phyloP scores from a whole-genome alignment of 768 basidiomycete species.

The Agaricus blazei region DNA sequence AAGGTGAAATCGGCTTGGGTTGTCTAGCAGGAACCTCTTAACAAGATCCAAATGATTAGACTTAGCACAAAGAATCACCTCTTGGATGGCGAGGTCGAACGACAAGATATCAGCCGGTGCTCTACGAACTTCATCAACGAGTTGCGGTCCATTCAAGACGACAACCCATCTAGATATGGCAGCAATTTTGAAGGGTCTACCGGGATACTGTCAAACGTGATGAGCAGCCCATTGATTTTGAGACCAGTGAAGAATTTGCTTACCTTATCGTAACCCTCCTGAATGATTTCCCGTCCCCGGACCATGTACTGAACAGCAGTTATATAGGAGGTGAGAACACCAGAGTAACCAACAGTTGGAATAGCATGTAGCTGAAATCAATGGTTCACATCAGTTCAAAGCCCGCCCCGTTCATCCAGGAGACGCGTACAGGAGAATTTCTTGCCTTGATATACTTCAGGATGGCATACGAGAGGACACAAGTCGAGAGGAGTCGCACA shows the following conservation, averaged over 20 bases:
- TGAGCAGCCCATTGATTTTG: neutral
- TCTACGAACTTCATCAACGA: constrained; percentile 35
- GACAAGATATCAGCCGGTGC: constrained; percentile 34
- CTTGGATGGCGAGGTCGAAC: constrained; percentile 19
- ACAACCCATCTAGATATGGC: constrained; percentile 32
- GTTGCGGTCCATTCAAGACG: constrained; percentile 22
- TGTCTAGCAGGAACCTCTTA: constrained; percentile 9
- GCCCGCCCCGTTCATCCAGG: neutral
- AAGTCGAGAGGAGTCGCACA: neutral
- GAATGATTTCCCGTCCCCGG: constrained; percentile 10
- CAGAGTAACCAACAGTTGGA: constrained; percentile 13
- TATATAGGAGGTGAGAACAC: constrained; percentile 10
- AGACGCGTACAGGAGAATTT: neutral
- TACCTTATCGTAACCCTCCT: constrained; percentile 16
- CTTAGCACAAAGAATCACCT: constrained; percentile 26
- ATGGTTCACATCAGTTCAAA: neutral
- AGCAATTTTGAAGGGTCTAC: constrained; percentile 22
- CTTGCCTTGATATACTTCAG: neutral
- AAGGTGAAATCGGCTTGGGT: constrained; percentile 6
- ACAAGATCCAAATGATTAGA: constrained; percentile 14
- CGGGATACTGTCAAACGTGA: constrained; percentile 14
- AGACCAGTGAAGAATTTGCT: neutral
- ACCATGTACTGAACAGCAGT: constrained; percentile 9
- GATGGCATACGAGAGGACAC: neutral
- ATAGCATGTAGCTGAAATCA: constrained; percentile 9